Conservation (phyloP, 2,329 filamentous ascomycete species). For the Aspergillus fumigatiaffinis region DNA sequence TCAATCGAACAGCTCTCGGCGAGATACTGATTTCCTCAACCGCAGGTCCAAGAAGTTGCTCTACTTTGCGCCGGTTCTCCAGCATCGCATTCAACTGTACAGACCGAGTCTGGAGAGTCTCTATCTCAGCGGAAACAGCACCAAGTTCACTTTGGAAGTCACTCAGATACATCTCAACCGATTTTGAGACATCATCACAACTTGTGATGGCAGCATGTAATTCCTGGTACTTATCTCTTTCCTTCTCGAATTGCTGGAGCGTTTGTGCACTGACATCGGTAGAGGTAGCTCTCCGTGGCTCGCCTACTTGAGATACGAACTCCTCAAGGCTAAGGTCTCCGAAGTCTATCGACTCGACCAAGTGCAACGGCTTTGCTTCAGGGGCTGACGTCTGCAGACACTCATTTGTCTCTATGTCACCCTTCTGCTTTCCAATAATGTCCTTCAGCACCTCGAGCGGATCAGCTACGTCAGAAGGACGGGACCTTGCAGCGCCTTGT, state of each 20-base stretch:
- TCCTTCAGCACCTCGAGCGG: constrained; percentile 66
- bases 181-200: constrained; percentile 89
- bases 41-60: constrained; percentile 79
- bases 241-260: constrained; percentile 71
- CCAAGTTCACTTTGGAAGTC: constrained; percentile 93
- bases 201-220: constrained; percentile 82
- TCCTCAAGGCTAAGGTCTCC: constrained; percentile 70
- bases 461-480: constrained; percentile 58
- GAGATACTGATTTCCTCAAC: constrained; percentile 91
- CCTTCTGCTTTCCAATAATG: constrained; percentile 48
- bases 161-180: constrained; percentile 86
- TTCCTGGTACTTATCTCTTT: constrained; percentile 82
- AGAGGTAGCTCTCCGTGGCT: constrained; percentile 22
- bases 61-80: constrained; percentile 83
- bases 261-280: constrained; percentile 53
- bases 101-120: constrained; percentile 84
- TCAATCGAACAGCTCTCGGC: constrained; percentile 75
- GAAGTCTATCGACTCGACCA: constrained; percentile 73
- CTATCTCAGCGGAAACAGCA: constrained; percentile 89
- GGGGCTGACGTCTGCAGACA: constrained; percentile 2
- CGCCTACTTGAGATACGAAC: constrained; percentile 49
- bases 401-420: constrained; percentile 12
- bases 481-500: constrained; percentile 49
- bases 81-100: constrained; percentile 76
- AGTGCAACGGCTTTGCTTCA: constrained; percentile 34